These are phyloP conservation scores for Aristolochia californica DNA, from an alignment of 164 flowering plant genomes.

Conservation along the genomic window DNA sequence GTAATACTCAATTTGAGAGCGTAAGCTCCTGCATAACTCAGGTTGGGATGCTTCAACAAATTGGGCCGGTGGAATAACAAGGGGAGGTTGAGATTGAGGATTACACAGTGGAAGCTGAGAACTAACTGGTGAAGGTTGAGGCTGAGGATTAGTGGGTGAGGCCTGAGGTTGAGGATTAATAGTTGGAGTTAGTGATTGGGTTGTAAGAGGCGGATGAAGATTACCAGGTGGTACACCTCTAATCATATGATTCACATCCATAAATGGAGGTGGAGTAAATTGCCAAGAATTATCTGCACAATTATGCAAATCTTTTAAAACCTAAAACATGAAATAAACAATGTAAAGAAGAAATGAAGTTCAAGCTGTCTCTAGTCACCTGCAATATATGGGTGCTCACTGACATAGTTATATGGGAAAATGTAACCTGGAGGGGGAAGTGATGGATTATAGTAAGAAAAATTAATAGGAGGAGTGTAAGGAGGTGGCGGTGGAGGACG, in stretches of 20 bases:
- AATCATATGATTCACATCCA: background rate
- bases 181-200: background rate
- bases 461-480: background rate
- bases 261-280: background rate
- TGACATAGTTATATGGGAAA: background rate
- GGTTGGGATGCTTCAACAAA: background rate
- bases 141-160: background rate
- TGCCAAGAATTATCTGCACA: background rate
- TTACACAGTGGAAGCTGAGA: background rate
- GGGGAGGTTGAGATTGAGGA: background rate
- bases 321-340: background rate
- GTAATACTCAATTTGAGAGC: background rate
- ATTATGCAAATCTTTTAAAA: background rate
- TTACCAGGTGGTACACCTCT: too few species aligned
- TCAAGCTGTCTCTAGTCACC: background rate
- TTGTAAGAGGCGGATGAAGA: too few species aligned
- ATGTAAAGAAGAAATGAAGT: background rate
- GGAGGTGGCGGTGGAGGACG: background rate
- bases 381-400: background rate
- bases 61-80: background rate
- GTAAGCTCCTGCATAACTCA: background rate
- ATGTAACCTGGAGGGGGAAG: conserved; percentile 1
- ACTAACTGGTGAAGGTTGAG: background rate
- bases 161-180: background rate
- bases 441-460: background rate